Base-by-base conservation (phyloP, 768 basidiomycete genomes). In the Chalciporus piperatus region DNA sequence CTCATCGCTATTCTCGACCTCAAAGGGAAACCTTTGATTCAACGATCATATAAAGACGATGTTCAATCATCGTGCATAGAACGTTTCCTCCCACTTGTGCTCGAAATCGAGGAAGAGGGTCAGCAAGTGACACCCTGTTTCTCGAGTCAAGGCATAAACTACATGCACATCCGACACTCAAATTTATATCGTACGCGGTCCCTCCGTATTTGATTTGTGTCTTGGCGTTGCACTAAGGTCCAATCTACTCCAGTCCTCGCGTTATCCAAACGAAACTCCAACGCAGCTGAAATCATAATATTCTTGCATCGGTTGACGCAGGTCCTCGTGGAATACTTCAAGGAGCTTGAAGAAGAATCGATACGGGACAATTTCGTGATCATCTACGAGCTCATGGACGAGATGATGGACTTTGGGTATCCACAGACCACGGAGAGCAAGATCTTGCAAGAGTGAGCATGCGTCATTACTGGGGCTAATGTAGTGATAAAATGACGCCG, bases 351-450 rank as follows among this genome's bases (percentile, higher is more conserved):
- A 68, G 97, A 98, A 65, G 97, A 99, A 75, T 95, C 92, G 43
- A 98, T 99, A 66, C 80, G 97, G 8, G 97, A 99, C 72, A 99
- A 99, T 66, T 99, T 99, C 66, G 97, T 99, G 37, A 97, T 99
- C 66, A 97, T 99, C 45, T 99, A 97, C 70, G 96, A 98, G 68
- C 82, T 98, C 48, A 81, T 99, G 76, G 96, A 98, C 63, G 97
- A 99, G 76, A 98, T 98, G 92, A 98, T 98, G 94, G 97, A 99
- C 75, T 99, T 97, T 72, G 97, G 97, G 8, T 98, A 88, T 67
- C 96, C 97, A 0, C 97, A 98, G 70, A 99, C 96, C 38, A 98
- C 97, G 14, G 97, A 99, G 75, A 93, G 91, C 79, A 98, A 99
- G 78, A 99, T 98, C 60, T 72, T 98, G 46, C 96, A 98, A 72